Evolutionary conservation across 192 early-diverging fungal genomes (phyloP).

Genomic region (Funneliformis geosporum): DNA sequence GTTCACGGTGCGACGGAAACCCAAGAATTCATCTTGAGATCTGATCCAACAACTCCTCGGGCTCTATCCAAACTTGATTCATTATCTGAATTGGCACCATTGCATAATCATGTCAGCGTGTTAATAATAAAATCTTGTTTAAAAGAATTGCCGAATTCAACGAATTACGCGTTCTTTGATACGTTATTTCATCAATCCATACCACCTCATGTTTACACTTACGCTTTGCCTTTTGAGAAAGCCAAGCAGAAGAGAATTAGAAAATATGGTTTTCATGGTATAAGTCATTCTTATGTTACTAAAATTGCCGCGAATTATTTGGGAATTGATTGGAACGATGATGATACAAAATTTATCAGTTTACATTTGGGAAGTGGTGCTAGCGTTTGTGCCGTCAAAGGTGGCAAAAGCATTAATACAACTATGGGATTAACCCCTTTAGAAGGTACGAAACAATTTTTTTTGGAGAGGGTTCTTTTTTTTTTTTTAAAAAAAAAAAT

Average conservation of each 20-base stretch:
- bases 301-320: slow-evolving; percentile 24
- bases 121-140: slow-evolving; percentile 28
- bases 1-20: background rate
- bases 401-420: slow-evolving; percentile 32
- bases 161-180: slow-evolving; percentile 34
- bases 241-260: slow-evolving; percentile 26
- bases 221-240: slow-evolving; percentile 28
- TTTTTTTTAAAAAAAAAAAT: background rate
- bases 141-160: slow-evolving; percentile 5
- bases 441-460: background rate
- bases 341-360: slow-evolving; percentile 31
- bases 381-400: slow-evolving; percentile 32
- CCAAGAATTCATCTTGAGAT: background rate
- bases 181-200: slow-evolving; percentile 35
- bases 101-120: slow-evolving; percentile 34
- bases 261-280: slow-evolving; percentile 37
- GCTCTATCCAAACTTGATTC: slow-evolving; percentile 28
- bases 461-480: background rate
- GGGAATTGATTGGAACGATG: background rate
- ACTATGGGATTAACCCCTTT: slow-evolving; percentile 37
- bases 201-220: slow-evolving; percentile 33
- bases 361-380: slow-evolving; percentile 34
- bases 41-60: background rate
- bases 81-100: slow-evolving; percentile 32
- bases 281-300: slow-evolving; percentile 32